phyloP scores from a whole-genome alignment of 371 early-diverging fungal genomes.

The Mucor irregularis region DNA sequence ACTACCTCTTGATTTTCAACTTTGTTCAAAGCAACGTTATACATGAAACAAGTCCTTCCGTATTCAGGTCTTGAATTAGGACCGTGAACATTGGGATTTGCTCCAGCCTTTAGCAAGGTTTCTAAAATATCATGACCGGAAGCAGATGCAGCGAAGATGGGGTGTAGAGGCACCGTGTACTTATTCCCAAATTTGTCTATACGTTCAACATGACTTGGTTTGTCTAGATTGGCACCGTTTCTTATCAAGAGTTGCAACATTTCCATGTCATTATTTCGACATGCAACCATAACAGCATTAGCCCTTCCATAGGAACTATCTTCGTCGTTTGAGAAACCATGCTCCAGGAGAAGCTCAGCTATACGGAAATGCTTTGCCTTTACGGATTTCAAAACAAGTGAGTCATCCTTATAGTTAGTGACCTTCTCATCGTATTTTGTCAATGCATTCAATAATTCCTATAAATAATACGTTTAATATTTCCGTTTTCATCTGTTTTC shows the following conservation, averaged over 20 bases:
- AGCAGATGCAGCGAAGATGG: slow-evolving; percentile 22
- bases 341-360: slow-evolving; percentile 27
- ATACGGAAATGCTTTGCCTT: slow-evolving; percentile 19
- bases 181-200: neutral
- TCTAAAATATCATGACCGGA: slow-evolving; percentile 8
- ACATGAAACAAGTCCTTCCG: slow-evolving; percentile 35
- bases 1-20: slow-evolving; percentile 24
- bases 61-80: slow-evolving; percentile 13
- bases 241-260: slow-evolving; percentile 32
- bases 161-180: slow-evolving; percentile 24
- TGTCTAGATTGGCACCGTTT: slow-evolving; percentile 13
- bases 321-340: slow-evolving; percentile 26
- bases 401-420: slow-evolving; percentile 9
- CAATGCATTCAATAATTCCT: slow-evolving; percentile 32
- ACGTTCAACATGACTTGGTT: slow-evolving; percentile 15
- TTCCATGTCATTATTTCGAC: slow-evolving; percentile 19
- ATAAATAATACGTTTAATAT: neutral
- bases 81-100: slow-evolving; percentile 26
- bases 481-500: neutral
- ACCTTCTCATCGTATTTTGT: slow-evolving; percentile 24
- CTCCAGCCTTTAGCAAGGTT: slow-evolving; percentile 26
- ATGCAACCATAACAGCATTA: slow-evolving; percentile 45
- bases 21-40: neutral
- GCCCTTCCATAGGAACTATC: slow-evolving; percentile 32
- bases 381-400: slow-evolving; percentile 27